phyloP scores from a whole-genome alignment of 352 stramenopile genomes.

The Globisporangium canariense region DNA sequence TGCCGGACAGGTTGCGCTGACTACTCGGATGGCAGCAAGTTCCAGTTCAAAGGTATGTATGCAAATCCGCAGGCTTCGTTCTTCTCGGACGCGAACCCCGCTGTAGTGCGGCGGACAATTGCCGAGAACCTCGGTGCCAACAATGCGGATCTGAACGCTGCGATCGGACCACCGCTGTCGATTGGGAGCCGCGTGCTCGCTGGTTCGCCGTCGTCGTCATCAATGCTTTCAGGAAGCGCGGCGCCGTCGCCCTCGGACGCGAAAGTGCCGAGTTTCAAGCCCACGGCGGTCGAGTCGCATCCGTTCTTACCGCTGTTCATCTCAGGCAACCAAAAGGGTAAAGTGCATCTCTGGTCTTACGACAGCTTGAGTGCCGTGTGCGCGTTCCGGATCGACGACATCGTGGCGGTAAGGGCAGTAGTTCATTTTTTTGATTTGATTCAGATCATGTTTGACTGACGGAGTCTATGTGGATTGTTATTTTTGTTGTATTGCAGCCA shows the following conservation, averaged over 20 bases:
- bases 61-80: constrained; percentile 42
- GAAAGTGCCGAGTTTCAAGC: constrained; percentile 72
- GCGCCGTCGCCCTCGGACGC: constrained; percentile 23
- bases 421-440: neutral
- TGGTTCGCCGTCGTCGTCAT: constrained; percentile 17
- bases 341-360: constrained; percentile 81
- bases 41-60: constrained; percentile 83
- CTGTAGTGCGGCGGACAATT: constrained; percentile 25
- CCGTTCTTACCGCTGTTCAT: constrained; percentile 78
- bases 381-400: constrained; percentile 62
- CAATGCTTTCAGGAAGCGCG: constrained; percentile 14
- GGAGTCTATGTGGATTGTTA: neutral
- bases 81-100: constrained; percentile 26
- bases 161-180: constrained; percentile 16
- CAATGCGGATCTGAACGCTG: constrained; percentile 12
- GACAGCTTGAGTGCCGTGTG: constrained; percentile 72
- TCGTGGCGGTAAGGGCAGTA: constrained; percentile 40
- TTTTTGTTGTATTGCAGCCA: constrained; percentile 25
- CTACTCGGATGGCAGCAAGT: constrained; percentile 65
- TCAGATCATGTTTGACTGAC: neutral
- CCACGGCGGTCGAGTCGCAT: constrained; percentile 67
- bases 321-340: constrained; percentile 77
- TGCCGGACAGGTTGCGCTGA: constrained; percentile 60
- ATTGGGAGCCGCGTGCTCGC: constrained; percentile 22
- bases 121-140: constrained; percentile 11